Percentiles rank a stretch among this genome's conserved stretches.
phyloP scores from a whole-genome alignment of 1,139 yeast genomes.

The Saccharomycopsis hybrid region DNA sequence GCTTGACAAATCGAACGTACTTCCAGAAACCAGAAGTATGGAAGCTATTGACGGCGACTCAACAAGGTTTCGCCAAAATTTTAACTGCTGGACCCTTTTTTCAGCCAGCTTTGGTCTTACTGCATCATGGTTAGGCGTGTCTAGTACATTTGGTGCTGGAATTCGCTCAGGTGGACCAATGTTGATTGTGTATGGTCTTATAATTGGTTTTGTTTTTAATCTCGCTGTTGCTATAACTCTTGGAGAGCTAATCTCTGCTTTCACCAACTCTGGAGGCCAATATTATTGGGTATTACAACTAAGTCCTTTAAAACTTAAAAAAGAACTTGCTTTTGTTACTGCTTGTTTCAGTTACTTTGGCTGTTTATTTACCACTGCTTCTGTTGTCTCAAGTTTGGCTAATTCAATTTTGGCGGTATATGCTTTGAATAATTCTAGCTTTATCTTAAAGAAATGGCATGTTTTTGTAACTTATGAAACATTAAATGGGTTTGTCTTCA shows the following conservation, averaged over 20 bases:
- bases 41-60: too few species aligned
- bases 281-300: slow-evolving; percentile 56
- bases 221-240: slow-evolving; percentile 46
- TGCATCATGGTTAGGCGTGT: slow-evolving; percentile 66
- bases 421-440: slow-evolving; percentile 38
- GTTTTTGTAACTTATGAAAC: slow-evolving; percentile 48
- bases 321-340: slow-evolving; percentile 50
- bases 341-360: slow-evolving; percentile 60
- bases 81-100: slow-evolving; percentile 45
- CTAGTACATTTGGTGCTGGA: slow-evolving; percentile 58
- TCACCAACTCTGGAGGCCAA: slow-evolving; percentile 64
- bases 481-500: slow-evolving; percentile 36
- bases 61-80: too few species aligned
- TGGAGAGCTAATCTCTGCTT: slow-evolving; percentile 50
- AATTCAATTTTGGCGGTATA: slow-evolving; percentile 51
- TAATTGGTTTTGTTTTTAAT: slow-evolving; percentile 53
- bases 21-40: too few species aligned
- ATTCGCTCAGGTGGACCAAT: slow-evolving; percentile 64
- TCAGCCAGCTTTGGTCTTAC: slow-evolving; percentile 69
- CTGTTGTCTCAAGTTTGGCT: slow-evolving; percentile 50
- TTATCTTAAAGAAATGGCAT: slow-evolving; percentile 48
- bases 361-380: slow-evolving; percentile 51
- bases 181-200: slow-evolving; percentile 59
- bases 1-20: too few species aligned
- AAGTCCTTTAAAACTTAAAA: slow-evolving; percentile 44